Evolutionary conservation across 2,329 filamentous ascomycete species (phyloP), one percentile per base, ranked within the genome.

Genomic region (Escovopsis sp.): DNA sequence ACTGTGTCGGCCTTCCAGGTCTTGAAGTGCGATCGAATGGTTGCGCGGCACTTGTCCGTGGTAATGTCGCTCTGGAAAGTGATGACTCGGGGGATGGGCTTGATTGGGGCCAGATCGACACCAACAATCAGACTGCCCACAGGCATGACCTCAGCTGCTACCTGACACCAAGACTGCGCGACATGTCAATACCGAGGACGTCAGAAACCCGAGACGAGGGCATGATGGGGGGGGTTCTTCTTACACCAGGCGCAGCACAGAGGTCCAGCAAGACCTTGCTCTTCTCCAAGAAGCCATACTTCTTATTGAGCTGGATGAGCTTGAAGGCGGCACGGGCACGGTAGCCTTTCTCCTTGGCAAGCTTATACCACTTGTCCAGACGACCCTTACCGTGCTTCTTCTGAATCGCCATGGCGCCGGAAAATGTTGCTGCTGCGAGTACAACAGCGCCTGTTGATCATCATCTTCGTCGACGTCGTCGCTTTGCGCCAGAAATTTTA

Each of bases 321-420:
- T 98, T 98, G 74, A 96, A 96, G 43, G 91, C 88, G 53, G 91
- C 88, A 73, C 91, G 77, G 47, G 91, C 89, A 56, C 91, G 75
- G 60, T 95, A 98, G 48, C 91, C 91, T 64, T 95, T 96, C 62
- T 98, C 91, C 65, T 98, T 98, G 47, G 91, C 91, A 55, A 96
- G 79, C 60, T 88, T 89, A 67, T 96, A 98, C 85, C 88, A 96
- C 66, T 96, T 95, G 66, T 98, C 91, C 56, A 95, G 73, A 76
- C 89, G 88, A 64, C 89, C 89, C 70, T 96, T 96, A 67, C 87
- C 89, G 68, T 94, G 84, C 74, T 96, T 96, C 74, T 96, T 95
- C 59, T 96, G 86, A 56, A 96, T 89, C 57, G 85, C 88, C 91
- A 96, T 96, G 43, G 42, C 50, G 46, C 41, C 45, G 29, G 30